Conservation (phyloP, 2,329 filamentous ascomycete genomes). For the Neofusicoccum umdonicola region DNA sequence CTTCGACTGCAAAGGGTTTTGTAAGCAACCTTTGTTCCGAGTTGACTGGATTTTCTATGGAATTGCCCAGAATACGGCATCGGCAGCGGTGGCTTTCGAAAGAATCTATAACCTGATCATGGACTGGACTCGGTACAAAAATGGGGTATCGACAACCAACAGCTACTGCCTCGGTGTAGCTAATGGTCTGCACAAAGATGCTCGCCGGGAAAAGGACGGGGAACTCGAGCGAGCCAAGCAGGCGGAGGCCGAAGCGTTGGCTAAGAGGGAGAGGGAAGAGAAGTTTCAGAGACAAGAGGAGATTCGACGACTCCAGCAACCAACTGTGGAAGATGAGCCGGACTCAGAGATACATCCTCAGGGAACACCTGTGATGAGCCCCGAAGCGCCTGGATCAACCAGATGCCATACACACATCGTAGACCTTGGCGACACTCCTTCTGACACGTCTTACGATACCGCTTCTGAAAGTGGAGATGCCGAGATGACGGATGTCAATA, state of each 20-base stretch:
- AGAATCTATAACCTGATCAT: slow-evolving; percentile 24
- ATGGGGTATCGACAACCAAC: slow-evolving; percentile 13
- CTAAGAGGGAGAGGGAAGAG: neutral
- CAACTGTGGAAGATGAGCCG: neutral
- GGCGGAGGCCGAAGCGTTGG: slow-evolving; percentile 10
- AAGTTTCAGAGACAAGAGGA: neutral
- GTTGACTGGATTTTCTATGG: slow-evolving; percentile 24
- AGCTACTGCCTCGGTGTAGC: slow-evolving; percentile 21
- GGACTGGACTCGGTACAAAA: slow-evolving; percentile 21
- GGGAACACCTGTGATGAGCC: too few species aligned
- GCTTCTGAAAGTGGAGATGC: neutral
- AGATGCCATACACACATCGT: neutral
- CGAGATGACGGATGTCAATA: neutral
- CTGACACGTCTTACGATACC: neutral
- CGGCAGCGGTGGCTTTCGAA: slow-evolving; percentile 25
- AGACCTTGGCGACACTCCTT: neutral
- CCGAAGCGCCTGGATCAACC: neutral
- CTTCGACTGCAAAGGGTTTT: slow-evolving; percentile 18
- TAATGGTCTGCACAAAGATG: slow-evolving; percentile 3
- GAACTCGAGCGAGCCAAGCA: slow-evolving; percentile 18
- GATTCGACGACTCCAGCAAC: neutral
- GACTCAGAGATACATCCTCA: neutral
- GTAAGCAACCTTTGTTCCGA: slow-evolving; percentile 22
- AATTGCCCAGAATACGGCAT: slow-evolving; percentile 24
- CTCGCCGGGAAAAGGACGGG: slow-evolving; percentile 6